These are phyloP conservation scores for Fraxinus floribunda DNA, from an alignment of 305 asterid species.

Conservation along the genomic window DNA sequence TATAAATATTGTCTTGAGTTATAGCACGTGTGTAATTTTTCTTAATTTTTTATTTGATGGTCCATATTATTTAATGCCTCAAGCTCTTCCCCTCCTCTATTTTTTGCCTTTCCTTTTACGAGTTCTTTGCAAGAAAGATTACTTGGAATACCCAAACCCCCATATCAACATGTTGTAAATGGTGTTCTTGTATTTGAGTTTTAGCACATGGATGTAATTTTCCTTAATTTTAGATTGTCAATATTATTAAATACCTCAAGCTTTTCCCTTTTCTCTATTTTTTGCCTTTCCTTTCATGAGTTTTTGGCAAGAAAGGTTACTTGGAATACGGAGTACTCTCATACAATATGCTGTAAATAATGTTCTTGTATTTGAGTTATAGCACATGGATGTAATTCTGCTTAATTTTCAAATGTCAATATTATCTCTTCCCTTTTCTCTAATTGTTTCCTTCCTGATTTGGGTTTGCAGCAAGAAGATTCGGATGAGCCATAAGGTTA, in stretches of 20 bases:
- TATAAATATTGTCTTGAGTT: neutral
- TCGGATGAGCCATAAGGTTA: conserved; percentile 76
- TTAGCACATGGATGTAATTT: conserved; percentile 3
- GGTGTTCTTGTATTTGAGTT: neutral
- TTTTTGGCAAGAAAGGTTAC: neutral
- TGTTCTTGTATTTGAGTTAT: neutral
- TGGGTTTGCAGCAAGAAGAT: conserved; percentile 75
- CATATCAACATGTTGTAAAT: neutral
- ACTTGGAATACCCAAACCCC: neutral
- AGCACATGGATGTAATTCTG: neutral
- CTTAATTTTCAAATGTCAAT: neutral
- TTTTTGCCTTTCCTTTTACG: neutral
- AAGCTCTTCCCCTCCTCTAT: neutral
- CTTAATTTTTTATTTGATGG: neutral
- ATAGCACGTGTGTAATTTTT: neutral
- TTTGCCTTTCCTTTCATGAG: neutral
- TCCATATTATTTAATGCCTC: neutral
- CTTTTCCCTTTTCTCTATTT: neutral
- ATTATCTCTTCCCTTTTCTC: neutral
- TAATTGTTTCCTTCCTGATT: neutral
- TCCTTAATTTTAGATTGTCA: neutral
- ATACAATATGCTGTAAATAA: neutral
- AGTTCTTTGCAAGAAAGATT: neutral
- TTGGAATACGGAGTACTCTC: neutral
- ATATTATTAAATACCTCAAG: neutral